Evolutionary conservation across 371 early-diverging fungal species (phyloP).

Genomic region (Parasitella parasitica): DNA sequence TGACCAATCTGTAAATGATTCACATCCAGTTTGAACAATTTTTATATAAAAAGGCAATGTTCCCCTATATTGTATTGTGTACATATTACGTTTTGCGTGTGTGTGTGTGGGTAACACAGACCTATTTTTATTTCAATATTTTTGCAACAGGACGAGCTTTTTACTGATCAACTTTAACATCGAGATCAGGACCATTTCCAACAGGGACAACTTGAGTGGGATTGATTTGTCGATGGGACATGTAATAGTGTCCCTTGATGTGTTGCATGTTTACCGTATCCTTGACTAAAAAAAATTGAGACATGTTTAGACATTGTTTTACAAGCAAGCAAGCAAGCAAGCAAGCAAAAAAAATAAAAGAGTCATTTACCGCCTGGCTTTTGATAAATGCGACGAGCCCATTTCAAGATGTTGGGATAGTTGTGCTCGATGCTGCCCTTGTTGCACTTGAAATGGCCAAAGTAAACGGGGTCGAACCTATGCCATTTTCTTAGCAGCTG

Average conservation of each 20-base stretch:
- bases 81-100: background rate
- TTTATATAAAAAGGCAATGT: too few species aligned
- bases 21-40: too few species aligned
- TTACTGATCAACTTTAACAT: slow-evolving; percentile 28
- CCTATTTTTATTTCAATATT: background rate
- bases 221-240: slow-evolving; percentile 89
- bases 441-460: slow-evolving; percentile 93
- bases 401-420: slow-evolving; percentile 85
- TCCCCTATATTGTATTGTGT: background rate
- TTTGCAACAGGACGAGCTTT: background rate
- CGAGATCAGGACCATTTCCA: slow-evolving; percentile 78
- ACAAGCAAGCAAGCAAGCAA: too few species aligned
- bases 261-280: slow-evolving; percentile 91
- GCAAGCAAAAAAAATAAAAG: background rate
- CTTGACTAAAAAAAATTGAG: slow-evolving; percentile 37
- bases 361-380: slow-evolving; percentile 58
- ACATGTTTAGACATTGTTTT: too few species aligned
- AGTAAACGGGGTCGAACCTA: slow-evolving; percentile 85
- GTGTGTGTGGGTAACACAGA: background rate
- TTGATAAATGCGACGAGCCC: slow-evolving; percentile 85
- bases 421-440: slow-evolving; percentile 77
- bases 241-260: slow-evolving; percentile 94
- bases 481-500: background rate
- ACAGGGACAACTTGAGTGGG: slow-evolving; percentile 88
- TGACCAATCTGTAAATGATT: slow-evolving; percentile 43